Conservation (phyloP, 352 stramenopile genomes). For the Aphanomyces cochlioides region DNA sequence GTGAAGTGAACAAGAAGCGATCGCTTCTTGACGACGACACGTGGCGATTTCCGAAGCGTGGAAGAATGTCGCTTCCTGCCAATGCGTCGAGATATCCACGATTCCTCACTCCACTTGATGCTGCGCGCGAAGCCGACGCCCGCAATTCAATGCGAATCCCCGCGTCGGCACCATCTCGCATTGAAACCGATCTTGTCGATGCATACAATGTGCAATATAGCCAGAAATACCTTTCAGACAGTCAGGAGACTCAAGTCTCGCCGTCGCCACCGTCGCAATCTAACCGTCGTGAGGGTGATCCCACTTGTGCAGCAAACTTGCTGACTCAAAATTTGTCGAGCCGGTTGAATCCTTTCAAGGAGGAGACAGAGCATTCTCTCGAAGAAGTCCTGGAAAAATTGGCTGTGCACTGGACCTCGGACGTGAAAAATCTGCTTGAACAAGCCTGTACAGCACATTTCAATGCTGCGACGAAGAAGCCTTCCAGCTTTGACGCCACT, state of each 20-base stretch:
- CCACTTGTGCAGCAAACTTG: neutral
- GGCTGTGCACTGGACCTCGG: neutral
- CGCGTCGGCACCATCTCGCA: neutral
- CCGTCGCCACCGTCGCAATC: too few relatives aligned
- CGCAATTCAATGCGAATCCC: neutral
- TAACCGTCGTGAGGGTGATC: neutral
- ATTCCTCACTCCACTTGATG: constrained; percentile 3
- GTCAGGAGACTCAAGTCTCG: too few relatives aligned
- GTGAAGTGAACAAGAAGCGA: constrained; percentile 21
- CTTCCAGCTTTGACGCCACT: neutral
- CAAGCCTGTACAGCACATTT: constrained; percentile 1
- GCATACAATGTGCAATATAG: neutral
- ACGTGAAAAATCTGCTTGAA: neutral
- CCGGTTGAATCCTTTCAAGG: constrained; percentile 3
- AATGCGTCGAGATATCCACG: neutral
- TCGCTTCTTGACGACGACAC: neutral
- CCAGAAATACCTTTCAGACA: neutral
- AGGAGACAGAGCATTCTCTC: neutral
- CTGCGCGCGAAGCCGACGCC: neutral
- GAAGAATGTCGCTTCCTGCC: constrained; percentile 13
- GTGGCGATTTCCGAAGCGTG: neutral
- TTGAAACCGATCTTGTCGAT: neutral
- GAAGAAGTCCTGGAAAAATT: constrained; percentile 11
- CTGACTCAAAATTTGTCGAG: neutral
- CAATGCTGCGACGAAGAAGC: neutral